Evolutionary conservation across 1,284 basidiomycete species (phyloP).

Genomic region (Puccinia triticina): DNA sequence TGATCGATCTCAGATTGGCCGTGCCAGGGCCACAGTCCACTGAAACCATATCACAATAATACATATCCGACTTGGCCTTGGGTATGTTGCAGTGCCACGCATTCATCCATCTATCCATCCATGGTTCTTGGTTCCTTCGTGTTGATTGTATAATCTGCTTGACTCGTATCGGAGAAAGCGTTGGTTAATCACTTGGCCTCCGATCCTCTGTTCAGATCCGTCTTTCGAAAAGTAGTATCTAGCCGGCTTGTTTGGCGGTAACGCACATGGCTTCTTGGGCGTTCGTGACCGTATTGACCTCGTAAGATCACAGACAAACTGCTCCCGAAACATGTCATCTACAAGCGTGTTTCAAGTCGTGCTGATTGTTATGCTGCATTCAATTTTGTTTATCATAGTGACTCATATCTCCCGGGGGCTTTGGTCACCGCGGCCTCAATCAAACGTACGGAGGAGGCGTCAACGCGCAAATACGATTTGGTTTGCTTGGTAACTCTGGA

Average conservation of each 20-base stretch:
- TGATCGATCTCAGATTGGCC: slow-evolving; percentile 12
- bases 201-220: background rate
- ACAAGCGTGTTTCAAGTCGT: background rate
- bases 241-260: no score
- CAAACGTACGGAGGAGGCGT: slow-evolving; percentile 72
- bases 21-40: background rate
- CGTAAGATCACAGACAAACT: slow-evolving; percentile 9
- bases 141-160: background rate
- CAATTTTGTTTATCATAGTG: slow-evolving; percentile 73
- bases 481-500: slow-evolving; percentile 92
- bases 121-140: background rate
- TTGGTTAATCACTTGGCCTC: background rate
- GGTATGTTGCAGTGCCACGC: background rate
- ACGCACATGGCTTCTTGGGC: slow-evolving; percentile 36
- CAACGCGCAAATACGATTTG: slow-evolving; percentile 71
- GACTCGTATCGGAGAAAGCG: no score
- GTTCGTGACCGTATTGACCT: slow-evolving; percentile 45
- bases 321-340: background rate
- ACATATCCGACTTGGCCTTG: no score
- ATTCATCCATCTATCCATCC: background rate
- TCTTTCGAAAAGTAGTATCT: background rate
- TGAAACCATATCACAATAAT: background rate
- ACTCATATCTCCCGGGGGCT: slow-evolving; percentile 87
- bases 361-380: slow-evolving; percentile 63
- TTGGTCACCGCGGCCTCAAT: slow-evolving; percentile 82